These are phyloP conservation scores for Salix purpurea DNA, from an alignment of 345 rosid species.

Conservation along the genomic window DNA sequence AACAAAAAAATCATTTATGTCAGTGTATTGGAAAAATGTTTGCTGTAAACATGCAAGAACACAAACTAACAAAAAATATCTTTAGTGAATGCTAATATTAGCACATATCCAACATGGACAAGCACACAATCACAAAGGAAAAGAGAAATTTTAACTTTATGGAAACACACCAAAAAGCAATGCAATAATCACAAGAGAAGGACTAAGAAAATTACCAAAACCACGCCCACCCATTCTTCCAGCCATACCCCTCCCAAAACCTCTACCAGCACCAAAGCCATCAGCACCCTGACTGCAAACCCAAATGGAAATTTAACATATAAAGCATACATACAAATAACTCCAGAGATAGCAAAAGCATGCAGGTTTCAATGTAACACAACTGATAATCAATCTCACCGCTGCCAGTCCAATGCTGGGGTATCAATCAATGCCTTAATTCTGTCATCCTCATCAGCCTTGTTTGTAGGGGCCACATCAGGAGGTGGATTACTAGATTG, in stretches of 20 bases:
- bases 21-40: conserved; percentile 7
- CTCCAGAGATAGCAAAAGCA: not conserved
- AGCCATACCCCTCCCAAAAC: conserved; percentile 83
- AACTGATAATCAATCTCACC: conserved; percentile 44
- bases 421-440: conserved; percentile 87
- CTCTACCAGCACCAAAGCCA: conserved; percentile 86
- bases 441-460: conserved; percentile 92
- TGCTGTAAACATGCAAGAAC: not conserved
- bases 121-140: not conserved
- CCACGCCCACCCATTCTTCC: conserved; percentile 97
- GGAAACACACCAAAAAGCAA: not conserved
- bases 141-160: not conserved
- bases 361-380: not conserved
- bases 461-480: conserved; percentile 56
- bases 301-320: conserved; percentile 9
- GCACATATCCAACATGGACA: not conserved
- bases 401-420: conserved; percentile 97
- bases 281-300: conserved; percentile 77
- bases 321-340: not conserved
- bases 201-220: conserved; percentile 59
- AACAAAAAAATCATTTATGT: conserved; percentile 22
- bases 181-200: not conserved
- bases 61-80: not conserved
- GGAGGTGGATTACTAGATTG: conserved; percentile 45
- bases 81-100: conserved; percentile 14